Evolutionary conservation across 139 green algal species (phyloP), one percentile per base, ranked within the genome.

Genomic region (Monoraphidium neglectum): DNA sequence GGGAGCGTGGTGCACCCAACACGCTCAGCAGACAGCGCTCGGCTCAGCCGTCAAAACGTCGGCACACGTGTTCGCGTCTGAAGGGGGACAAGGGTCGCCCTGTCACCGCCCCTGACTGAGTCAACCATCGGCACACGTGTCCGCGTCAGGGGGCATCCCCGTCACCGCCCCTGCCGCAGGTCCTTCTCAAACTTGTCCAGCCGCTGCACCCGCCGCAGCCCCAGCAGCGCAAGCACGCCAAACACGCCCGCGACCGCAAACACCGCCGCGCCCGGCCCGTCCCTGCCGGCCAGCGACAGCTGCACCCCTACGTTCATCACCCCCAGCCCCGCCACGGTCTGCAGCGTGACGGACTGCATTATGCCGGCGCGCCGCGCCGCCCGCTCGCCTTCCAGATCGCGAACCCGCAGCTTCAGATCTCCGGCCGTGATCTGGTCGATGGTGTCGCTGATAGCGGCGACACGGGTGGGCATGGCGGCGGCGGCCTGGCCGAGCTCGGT

Each of bases 131-230:
- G n/a, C n/a, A n/a, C n/a, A n/a, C n/a, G n/a, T n/a, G n/a, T n/a
- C n/a, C n/a, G n/a, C n/a, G n/a, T n/a, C n/a, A n/a, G n/a, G n/a
- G n/a, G n/a, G n/a, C n/a, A n/a, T n/a, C n/a, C n/a, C n/a, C n/a
- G n/a, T n/a, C n/a, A n/a, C n/a, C 43, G 43, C 61, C 40, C 72
- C 12, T 65, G 63, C 66, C 75, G 35, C n/a, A 80, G 66, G 8
- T 75, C 77, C 79, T 94, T 92, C 76, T 97, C 92, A 84, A 97
- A 97, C 76, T 93, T 92, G 77, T 97, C 93, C 70, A 97, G 78
- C 30, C 85, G 74, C 77, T 92, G 73, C 28, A 97, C 85, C 1
- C 92, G 75, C 68, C 77, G 73, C 28, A 96, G 80, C 3, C 81
- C 83, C 4, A 66, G 67, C 28, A 76, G 30, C 30, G 92, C 79